Base-by-base conservation (phyloP, 1,284 basidiomycete species). In the Ustilago cynodontis region DNA sequence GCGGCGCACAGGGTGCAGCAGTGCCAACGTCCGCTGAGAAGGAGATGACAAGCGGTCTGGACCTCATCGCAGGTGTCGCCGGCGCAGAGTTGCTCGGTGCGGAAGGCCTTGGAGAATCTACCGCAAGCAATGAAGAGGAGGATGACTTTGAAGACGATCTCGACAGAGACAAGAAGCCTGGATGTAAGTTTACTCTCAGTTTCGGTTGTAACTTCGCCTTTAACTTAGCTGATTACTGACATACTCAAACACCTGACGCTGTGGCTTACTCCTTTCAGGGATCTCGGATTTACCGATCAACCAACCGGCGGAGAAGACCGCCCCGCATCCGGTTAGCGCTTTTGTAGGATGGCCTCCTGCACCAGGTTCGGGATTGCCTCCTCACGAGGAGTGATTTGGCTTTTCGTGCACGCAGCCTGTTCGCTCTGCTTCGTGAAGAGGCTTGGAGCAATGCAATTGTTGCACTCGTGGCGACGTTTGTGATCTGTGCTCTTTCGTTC, bases 241-340 rank as follows among this genome's bases (percentile, higher is more conserved):
- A 4, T 35, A 13, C 16, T 14, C 18, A 13, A 3, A n/a, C 31
- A 4, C 6, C 20, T 7, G 13, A 11, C 10, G 0, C 49, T 35
- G 18, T 1, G 0, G 28, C 20, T 37, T 53, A 3, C 33, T 26
- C 18, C 14, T 20, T n/a, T 7, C 53, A 72, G 56, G 72, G 75
- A 77, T 77, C 41, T 74, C 71, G 22, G 75, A 77, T 58, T 28
- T 77, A 50, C 75, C 75, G 4, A 73, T 77, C 67, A 74, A 77
- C 11, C 65, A 69, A 22, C 75, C 75, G 41, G 71, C 61, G 29
- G 75, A 77, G 31, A 77, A 77, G 53, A 73, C 66, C 0, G 75
- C 75, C 16, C 63, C 74, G 41, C 66, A 72, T 61, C 69, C 74
- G 6, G 74, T 72, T 39, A 62, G 66, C 41, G 70, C 74, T 18